Evolutionary conservation across 2,329 filamentous ascomycete genomes (phyloP).

Genomic region (Nothopassalora personata): DNA sequence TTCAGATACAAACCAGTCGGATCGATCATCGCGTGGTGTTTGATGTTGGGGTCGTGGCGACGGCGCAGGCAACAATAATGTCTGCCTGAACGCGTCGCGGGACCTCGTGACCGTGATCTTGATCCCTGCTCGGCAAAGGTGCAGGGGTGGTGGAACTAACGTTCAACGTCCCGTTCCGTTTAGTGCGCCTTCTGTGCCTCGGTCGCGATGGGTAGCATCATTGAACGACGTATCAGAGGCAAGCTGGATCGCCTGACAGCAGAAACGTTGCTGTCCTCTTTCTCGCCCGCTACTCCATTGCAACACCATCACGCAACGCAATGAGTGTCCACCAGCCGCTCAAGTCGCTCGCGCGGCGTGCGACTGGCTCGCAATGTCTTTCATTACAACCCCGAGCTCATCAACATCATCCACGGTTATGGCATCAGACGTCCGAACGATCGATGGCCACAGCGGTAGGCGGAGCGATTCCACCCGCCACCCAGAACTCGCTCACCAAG

Average conservation of each 20-base stretch:
- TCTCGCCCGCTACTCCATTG: background rate
- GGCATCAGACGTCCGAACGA: constrained; percentile 21
- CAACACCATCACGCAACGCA: background rate
- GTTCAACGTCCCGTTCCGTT: too few species aligned
- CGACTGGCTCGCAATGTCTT: constrained; percentile 26
- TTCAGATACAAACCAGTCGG: background rate
- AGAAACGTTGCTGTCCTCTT: background rate
- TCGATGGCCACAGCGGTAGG: constrained; percentile 52
- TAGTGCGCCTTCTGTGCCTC: background rate
- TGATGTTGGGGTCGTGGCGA: background rate
- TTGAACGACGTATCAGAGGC: background rate
- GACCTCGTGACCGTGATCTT: background rate
- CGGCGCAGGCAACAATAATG: background rate
- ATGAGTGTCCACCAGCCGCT: constrained; percentile 29
- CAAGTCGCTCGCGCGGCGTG: constrained; percentile 27
- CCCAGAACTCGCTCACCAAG: constrained; percentile 64
- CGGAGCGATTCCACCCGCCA: constrained; percentile 59
- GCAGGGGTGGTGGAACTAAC: too few species aligned
- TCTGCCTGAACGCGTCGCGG: background rate
- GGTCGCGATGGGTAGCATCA: background rate
- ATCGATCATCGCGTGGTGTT: background rate
- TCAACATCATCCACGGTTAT: constrained; percentile 24
- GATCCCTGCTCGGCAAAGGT: background rate
- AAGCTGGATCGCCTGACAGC: background rate
- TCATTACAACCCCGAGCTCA: constrained; percentile 11